Evolutionary conservation across 805 yeast species (phyloP), one percentile per base, ranked within the genome.

Genomic region (Candida sphagnicola): DNA sequence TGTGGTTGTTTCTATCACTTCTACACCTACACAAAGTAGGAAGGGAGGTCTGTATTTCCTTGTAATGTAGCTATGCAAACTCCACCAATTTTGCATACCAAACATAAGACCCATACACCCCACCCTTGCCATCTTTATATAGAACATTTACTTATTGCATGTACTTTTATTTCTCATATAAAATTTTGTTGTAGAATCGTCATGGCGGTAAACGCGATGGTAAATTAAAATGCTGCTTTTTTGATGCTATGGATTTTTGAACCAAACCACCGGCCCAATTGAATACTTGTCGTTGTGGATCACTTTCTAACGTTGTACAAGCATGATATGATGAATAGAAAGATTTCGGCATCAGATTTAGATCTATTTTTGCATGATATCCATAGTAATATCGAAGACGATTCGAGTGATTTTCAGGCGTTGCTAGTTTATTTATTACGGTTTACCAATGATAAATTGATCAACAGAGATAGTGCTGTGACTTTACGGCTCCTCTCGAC

Each of bases 361-460:
- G 37, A 41, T 6, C 49, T 43, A 41, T 67, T 68, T 39, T 52
- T 68, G 15, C 48, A 54, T 23, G 74, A 67, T 39, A 58, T 68
- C 21, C 54, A 56, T 32, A 45, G 39, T 23, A 61, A 62, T 39
- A 53, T 65, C 34, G 49, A 51, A 31, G 63, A 59, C 37, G 60
- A 57, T 25, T 38, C 40, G 21, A 56, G 67, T 8, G 70, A 68
- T 46, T 67, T 65, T 48, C 61, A 57, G 38, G 61, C 58, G 36
- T 46, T 67, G 36, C 42, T 55, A 14, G 47, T 65, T 6, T 65
- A 58, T 42, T 49, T 68, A 16, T 56, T 65, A 38, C 54, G 57
- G 13, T 65, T 65, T 42, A 48, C 65, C 28, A 47, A 57, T 35
- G 56, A 54, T 17, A 49, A 53, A 33, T 50, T 62, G 8, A 24